Evolutionary conservation across 2,329 filamentous ascomycete genomes (phyloP), one percentile per base, ranked within the genome.

Genomic region (Dothidotthia symphoricarpi): DNA sequence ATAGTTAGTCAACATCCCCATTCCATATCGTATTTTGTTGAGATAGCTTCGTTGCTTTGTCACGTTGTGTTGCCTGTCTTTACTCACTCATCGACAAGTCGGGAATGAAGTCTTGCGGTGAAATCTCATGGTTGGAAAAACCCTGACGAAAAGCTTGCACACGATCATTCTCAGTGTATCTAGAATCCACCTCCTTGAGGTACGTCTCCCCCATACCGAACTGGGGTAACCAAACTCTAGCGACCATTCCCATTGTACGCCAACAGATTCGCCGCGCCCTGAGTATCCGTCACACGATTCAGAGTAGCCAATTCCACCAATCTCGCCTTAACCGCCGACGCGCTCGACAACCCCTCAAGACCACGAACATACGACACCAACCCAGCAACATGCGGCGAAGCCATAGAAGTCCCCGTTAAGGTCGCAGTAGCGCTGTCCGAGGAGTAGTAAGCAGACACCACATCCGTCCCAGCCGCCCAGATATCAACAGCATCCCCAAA

Each of bases 321-420:
- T 16, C 51, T 44, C 1, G 47, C 51, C 46, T 49, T 58, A 16
- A 57, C 32, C 11, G 16, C 38, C 9, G 40, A 41, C 1, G 57
- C 57, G n/a, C 38, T 51, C 11, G 36, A 47, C 11, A 39, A 22
- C 1, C 64, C 64, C 40, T 75, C 68, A 10, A 76, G 62, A n/a
- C 66, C 65, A 69, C 86, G 81, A 22, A 87, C 68, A 65, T 86
- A 87, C 17, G 81, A 82, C 11, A 80, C 81, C 3, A 87, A 70
- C 31, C 84, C 84, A 31, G 80, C 76, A 36, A 86, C 74, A 59
- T 86, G 82, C 1, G 83, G 83, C 10, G 76, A 75, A 16, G 83
- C 81, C 80, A 83, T 83, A 24, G 74, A 80, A 5, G 81, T 84
- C 24, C 81, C 81, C 11, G 70, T 75, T 52, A 80, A 70, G 17